These are phyloP conservation scores for Penicillium bovifimosum DNA, from an alignment of 495 filamentous ascomycete genomes.

Conservation along the genomic window DNA sequence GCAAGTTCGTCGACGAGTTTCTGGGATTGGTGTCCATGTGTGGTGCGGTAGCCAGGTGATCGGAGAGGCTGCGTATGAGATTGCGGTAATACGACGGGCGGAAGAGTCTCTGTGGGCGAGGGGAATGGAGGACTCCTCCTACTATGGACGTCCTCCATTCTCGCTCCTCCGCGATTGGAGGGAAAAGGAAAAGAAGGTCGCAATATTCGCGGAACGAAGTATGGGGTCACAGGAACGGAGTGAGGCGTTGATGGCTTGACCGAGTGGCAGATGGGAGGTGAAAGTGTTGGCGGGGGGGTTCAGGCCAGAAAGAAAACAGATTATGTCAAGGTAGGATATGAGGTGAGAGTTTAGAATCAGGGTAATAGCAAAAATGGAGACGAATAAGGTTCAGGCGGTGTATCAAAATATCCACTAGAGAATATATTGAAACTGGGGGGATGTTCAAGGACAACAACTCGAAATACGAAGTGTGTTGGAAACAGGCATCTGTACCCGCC, in stretches of 20 bases:
- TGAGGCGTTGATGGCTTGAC: constrained; percentile 35
- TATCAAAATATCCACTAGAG: constrained; percentile 5
- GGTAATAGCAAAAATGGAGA: constrained; percentile 6
- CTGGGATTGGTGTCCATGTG: constrained; percentile 13
- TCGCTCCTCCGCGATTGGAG: constrained; percentile 33
- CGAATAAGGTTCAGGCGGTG: constrained; percentile 18
- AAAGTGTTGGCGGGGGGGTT: background rate
- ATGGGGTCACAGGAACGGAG: constrained; percentile 27
- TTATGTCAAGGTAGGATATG: background rate
- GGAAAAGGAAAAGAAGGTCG: constrained; percentile 13
- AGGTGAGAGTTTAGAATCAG: constrained; percentile 7
- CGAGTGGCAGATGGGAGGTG: constrained; percentile 8
- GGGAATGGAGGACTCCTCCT: constrained; percentile 41
- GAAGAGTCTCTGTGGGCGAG: constrained; percentile 39
- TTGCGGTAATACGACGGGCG: constrained; percentile 25
- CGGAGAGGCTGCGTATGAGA: constrained; percentile 27
- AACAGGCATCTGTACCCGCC: constrained; percentile 24
- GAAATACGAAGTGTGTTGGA: constrained; percentile 4
- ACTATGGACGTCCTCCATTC: constrained; percentile 38
- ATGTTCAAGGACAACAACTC: constrained; percentile 3
- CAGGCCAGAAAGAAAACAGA: constrained; percentile 4
- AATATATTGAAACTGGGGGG: background rate
- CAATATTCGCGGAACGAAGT: constrained; percentile 31
- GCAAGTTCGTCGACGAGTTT: constrained; percentile 18
- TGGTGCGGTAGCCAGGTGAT: constrained; percentile 18